phyloP scores from a whole-genome alignment of 169 alveolate species.

The Plasmodium inui region DNA sequence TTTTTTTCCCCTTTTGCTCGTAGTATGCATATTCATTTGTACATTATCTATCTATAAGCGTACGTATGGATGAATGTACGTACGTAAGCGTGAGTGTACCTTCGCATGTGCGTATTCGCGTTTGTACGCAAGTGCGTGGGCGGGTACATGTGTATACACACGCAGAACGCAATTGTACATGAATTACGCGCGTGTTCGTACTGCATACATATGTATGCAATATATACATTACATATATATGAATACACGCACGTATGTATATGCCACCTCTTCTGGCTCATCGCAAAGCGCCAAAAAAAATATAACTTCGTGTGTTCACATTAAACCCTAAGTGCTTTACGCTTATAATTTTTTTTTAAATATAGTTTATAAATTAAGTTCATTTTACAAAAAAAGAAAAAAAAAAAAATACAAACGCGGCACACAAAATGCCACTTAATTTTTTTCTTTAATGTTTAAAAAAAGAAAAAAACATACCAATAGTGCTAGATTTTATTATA shows the following conservation, averaged over 20 bases:
- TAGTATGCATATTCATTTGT: constrained; percentile 5
- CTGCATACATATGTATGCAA: background rate
- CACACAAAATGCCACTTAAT: background rate
- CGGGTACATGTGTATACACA: background rate
- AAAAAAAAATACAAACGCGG: background rate
- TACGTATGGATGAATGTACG: background rate
- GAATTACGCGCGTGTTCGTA: background rate
- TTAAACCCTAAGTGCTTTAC: background rate
- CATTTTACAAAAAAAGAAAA: background rate
- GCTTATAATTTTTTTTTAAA: background rate
- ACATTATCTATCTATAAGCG: background rate
- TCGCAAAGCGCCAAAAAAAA: background rate
- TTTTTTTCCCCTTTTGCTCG: constrained; percentile 14
- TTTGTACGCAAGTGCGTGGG: background rate
- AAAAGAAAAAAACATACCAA: background rate
- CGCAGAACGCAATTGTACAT: constrained; percentile 9
- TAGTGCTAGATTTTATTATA: background rate
- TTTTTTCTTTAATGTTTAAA: background rate
- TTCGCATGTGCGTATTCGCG: background rate
- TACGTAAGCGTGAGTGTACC: background rate
- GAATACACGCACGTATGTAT: background rate
- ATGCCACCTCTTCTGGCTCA: background rate
- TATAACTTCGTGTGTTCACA: constrained; percentile 2
- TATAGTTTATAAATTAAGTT: background rate
- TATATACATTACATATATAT: background rate